Percentiles rank a stretch among this genome's conserved stretches.
Conservation (phyloP, 352 stramenopile genomes). For the Phytophthora capsici region DNA sequence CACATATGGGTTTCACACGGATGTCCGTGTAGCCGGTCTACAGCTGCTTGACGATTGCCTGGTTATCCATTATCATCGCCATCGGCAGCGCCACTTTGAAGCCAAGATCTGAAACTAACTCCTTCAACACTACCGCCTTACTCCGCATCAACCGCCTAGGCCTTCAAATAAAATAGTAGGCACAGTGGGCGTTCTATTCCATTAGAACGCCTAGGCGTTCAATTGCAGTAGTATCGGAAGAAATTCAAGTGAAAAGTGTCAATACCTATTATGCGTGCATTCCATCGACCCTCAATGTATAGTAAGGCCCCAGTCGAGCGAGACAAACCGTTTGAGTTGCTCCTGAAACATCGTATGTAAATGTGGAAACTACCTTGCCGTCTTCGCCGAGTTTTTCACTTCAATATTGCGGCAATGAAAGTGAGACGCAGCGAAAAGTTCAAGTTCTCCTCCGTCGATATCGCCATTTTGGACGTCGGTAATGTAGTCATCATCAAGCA, state of each 20-base stretch:
- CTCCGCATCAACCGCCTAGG: not conserved
- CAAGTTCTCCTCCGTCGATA: not conserved
- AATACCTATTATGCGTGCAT: not conserved
- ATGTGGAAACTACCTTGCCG: not conserved
- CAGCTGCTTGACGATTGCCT: too few species aligned
- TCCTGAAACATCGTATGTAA: not conserved
- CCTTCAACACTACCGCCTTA: not conserved
- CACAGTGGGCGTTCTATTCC: not conserved
- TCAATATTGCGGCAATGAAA: not conserved
- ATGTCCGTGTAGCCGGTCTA: too few species aligned
- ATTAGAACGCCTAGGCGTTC: conserved; percentile 3
- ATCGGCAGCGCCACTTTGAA: too few species aligned
- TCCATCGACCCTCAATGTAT: not conserved
- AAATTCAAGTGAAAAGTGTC: not conserved
- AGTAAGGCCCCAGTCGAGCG: not conserved
- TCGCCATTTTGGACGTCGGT: not conserved
- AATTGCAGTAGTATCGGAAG: not conserved
- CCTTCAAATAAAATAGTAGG: not conserved
- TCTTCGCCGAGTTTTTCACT: not conserved
- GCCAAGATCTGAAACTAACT: too few species aligned
- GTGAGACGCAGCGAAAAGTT: not conserved
- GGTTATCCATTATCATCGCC: too few species aligned
- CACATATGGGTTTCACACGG: too few species aligned
- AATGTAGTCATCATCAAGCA: not conserved
- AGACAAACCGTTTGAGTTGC: not conserved